phyloP scores from a whole-genome alignment of 768 basidiomycete species.

The Mycena latifolia region DNA sequence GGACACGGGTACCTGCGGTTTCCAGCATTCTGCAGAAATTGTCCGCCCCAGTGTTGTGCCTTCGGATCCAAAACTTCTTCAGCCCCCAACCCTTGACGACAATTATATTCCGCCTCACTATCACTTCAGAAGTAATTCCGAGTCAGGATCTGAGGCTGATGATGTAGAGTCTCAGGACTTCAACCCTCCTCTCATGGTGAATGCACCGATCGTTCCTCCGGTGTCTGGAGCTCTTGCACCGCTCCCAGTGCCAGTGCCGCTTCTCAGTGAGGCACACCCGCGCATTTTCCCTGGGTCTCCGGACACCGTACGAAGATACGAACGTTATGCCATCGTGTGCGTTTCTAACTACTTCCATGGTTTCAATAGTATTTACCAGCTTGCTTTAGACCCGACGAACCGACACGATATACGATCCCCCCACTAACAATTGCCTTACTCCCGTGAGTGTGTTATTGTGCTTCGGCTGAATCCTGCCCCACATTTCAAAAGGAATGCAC shows the following conservation, averaged over 20 bases:
- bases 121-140: too few relatives aligned
- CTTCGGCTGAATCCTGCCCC: background rate
- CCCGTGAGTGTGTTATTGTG: conserved; percentile 9
- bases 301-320: conserved; percentile 18
- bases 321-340: conserved; percentile 10
- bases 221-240: conserved; percentile 7
- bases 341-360: conserved; percentile 3
- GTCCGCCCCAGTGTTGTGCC: too few relatives aligned
- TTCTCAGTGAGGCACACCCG: conserved; percentile 5
- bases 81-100: too few relatives aligned
- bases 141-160: too few relatives aligned
- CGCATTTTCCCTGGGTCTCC: conserved; percentile 23
- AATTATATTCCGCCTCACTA: too few relatives aligned
- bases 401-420: conserved; percentile 5
- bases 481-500: background rate
- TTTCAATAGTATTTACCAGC: background rate
- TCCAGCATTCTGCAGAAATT: too few relatives aligned
- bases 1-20: too few relatives aligned
- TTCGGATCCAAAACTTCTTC: too few relatives aligned
- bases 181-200: too few relatives aligned
- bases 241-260: background rate
- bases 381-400: conserved; percentile 11
- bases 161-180: too few relatives aligned
- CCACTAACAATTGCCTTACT: conserved; percentile 17
- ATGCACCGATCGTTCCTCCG: too few relatives aligned